Evolutionary conservation across 2,329 filamentous ascomycete species (phyloP).

Genomic region (Chalaropsis ovoidea): DNA sequence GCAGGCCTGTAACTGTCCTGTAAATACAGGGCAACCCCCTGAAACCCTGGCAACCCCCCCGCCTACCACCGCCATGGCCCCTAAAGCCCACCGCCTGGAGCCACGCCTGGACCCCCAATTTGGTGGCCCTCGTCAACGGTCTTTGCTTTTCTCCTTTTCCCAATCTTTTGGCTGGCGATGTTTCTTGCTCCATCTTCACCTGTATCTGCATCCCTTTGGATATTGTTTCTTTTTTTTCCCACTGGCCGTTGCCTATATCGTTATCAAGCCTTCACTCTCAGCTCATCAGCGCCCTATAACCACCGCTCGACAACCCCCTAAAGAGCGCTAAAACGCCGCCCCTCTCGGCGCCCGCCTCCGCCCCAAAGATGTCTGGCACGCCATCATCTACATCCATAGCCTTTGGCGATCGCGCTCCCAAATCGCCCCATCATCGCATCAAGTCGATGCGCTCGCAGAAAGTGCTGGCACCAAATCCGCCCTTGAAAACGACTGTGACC

Average conservation of each 20-base stretch:
- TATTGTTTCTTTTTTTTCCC: neutral
- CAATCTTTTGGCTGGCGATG: neutral
- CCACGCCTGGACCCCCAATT: too few relatives aligned
- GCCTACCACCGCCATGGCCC: too few relatives aligned
- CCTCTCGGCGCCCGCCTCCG: neutral
- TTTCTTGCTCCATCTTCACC: neutral
- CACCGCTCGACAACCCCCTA: conserved; percentile 1
- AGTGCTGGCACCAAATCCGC: neutral
- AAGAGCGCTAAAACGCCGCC: neutral
- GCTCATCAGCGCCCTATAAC: neutral
- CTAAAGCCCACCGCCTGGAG: too few relatives aligned
- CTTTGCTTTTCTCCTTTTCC: neutral
- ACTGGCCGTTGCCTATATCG: neutral
- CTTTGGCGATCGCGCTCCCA: conserved; percentile 12
- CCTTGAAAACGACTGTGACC: neutral
- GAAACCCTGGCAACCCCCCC: too few relatives aligned
- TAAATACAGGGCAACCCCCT: too few relatives aligned
- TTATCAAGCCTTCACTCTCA: neutral
- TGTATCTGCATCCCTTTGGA: neutral
- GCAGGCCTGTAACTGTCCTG: too few relatives aligned
- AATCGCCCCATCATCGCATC: conserved; percentile 17
- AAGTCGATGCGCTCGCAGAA: conserved; percentile 24
- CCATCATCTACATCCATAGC: conserved; percentile 10
- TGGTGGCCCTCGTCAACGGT: neutral
- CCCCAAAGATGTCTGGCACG: conserved; percentile 17